Conservation (phyloP, 495 filamentous ascomycete species). For the Evansstolkia leycettana region DNA sequence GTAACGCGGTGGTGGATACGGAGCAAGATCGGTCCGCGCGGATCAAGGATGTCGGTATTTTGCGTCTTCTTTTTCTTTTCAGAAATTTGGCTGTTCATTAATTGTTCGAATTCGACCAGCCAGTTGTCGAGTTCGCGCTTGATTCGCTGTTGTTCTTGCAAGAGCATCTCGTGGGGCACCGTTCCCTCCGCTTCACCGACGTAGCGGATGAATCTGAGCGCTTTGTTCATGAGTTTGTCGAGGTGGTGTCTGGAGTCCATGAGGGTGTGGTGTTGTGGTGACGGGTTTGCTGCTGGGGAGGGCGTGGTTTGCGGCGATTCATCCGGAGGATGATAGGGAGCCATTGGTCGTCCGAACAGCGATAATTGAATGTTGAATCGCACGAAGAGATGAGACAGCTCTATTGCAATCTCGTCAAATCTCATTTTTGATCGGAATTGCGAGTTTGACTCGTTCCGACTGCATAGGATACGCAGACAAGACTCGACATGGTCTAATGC, state of each 20-base stretch:
- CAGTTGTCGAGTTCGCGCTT: conserved; percentile 3
- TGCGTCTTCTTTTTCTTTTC: background rate
- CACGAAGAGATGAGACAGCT: conserved; percentile 7
- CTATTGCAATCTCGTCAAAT: too few relatives aligned
- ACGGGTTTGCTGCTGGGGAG: too few relatives aligned
- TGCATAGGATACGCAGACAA: conserved; percentile 7
- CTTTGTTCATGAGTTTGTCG: conserved; percentile 5
- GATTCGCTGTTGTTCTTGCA: conserved; percentile 4
- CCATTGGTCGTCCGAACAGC: conserved; percentile 5
- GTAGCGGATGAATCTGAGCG: conserved; percentile 3
- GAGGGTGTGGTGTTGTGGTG: too few relatives aligned
- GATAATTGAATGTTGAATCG: conserved; percentile 11
- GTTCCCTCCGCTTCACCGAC: background rate
- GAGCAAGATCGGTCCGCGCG: conserved; percentile 8
- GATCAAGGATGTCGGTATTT: too few relatives aligned
- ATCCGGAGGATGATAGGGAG: too few relatives aligned
- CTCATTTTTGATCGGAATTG: conserved; percentile 4
- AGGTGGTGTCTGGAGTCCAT: conserved; percentile 4
- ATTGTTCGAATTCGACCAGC: conserved; percentile 6
- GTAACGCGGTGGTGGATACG: conserved; percentile 4
- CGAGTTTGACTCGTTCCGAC: background rate
- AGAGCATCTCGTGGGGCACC: background rate
- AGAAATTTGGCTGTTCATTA: conserved; percentile 2
- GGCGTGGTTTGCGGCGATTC: too few relatives aligned
- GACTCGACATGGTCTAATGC: conserved; percentile 13